Conservation (phyloP, 2,329 filamentous ascomycete genomes). For the Phoma herbarum region DNA sequence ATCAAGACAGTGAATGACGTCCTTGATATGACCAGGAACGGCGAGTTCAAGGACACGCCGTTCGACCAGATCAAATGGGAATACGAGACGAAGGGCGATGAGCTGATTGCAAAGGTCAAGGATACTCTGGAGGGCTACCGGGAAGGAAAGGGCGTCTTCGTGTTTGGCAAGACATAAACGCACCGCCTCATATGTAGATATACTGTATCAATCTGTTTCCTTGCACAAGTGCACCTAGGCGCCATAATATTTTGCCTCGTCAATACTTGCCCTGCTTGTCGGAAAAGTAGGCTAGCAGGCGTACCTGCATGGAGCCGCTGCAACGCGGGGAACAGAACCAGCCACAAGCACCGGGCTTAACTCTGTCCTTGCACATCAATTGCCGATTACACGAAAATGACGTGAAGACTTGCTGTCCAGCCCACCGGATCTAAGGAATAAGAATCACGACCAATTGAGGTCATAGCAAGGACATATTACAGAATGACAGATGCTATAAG, state of each 20-base stretch:
- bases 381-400: conserved; percentile 34
- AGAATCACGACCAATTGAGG: not conserved
- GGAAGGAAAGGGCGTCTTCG: conserved; percentile 87
- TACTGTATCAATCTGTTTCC: not conserved
- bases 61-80: conserved; percentile 84
- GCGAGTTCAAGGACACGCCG: conserved; percentile 83
- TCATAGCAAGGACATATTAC: not conserved
- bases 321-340: conserved; percentile 1
- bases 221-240: not conserved
- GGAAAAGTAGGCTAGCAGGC: not conserved
- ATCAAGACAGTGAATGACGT: conserved; percentile 85
- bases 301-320: not conserved
- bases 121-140: conserved; percentile 85
- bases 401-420: conserved; percentile 32
- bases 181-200: not conserved
- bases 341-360: conserved; percentile 12
- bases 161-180: conserved; percentile 66
- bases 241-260: not conserved
- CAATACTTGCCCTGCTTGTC: not conserved
- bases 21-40: conserved; percentile 74
- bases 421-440: too few relatives aligned
- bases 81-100: conserved; percentile 77
- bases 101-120: conserved; percentile 77
- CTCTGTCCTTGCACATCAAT: conserved; percentile 17
- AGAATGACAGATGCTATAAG: not conserved